Percentiles rank a stretch among this genome's conserved stretches.
phyloP scores from a whole-genome alignment of 2,329 filamentous ascomycete genomes.

The Tolypocladium sp. region DNA sequence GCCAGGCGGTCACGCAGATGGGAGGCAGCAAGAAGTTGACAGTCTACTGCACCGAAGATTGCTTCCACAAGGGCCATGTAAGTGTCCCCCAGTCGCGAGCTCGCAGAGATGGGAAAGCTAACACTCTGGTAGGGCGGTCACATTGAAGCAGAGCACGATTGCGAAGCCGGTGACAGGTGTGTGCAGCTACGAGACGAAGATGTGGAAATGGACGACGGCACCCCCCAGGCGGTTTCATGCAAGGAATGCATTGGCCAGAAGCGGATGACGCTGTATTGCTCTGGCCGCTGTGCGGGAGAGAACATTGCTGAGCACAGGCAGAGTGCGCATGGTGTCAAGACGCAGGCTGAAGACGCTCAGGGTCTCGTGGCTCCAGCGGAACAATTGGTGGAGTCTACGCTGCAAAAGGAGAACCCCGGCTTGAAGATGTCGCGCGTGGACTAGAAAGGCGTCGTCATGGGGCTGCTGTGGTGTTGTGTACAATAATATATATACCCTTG shows the following conservation, averaged over 20 bases:
- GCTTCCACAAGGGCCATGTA: slow-evolving; percentile 31
- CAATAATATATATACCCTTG: background rate
- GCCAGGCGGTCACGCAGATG: slow-evolving; percentile 31
- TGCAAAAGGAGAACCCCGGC: slow-evolving; percentile 22
- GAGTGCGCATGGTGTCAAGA: slow-evolving; percentile 17
- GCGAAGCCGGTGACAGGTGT: slow-evolving; percentile 30
- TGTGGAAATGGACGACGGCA: slow-evolving; percentile 25
- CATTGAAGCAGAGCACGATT: slow-evolving; percentile 27
- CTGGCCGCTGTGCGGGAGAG: slow-evolving; percentile 27
- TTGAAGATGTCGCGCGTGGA: slow-evolving; percentile 16
- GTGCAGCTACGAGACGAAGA: slow-evolving; percentile 29
- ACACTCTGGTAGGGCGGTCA: slow-evolving; percentile 26
- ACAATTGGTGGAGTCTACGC: slow-evolving; percentile 14
- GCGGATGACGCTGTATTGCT: slow-evolving; percentile 31
- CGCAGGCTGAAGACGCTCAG: slow-evolving; percentile 9
- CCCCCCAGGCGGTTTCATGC: slow-evolving; percentile 25
- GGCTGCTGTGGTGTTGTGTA: background rate
- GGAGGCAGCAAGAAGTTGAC: slow-evolving; percentile 25
- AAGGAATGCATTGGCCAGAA: slow-evolving; percentile 29
- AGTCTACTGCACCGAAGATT: slow-evolving; percentile 36
- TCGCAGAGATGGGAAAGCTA: slow-evolving; percentile 7
- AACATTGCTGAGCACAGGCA: slow-evolving; percentile 32
- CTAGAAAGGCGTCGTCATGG: background rate
- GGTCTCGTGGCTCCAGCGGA: background rate
- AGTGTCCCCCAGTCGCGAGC: slow-evolving; percentile 10